These are phyloP conservation scores for Elsinoe batatas DNA, from an alignment of 2,329 filamentous ascomycete genomes.

Conservation along the genomic window DNA sequence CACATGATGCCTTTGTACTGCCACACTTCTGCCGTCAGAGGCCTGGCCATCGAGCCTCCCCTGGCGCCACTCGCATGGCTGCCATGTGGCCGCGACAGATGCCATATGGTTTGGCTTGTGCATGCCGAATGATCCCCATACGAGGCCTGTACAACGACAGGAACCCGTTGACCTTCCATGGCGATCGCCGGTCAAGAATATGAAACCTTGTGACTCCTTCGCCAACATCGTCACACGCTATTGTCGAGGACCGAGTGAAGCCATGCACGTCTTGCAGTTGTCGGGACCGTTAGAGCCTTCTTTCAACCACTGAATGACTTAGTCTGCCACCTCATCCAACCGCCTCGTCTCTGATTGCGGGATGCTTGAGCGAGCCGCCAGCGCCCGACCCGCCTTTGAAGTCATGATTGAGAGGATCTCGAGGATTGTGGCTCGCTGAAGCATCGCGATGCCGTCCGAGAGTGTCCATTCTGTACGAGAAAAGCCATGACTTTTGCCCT, in stretches of 20 bases:
- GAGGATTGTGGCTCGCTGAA: neutral
- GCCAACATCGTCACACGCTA: conserved; percentile 3
- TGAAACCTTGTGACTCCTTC: conserved; percentile 5
- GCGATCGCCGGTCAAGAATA: neutral
- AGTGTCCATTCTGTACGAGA: neutral
- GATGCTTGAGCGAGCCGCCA: neutral
- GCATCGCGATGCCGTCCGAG: neutral
- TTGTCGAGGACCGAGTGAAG: neutral
- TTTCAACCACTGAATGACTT: neutral
- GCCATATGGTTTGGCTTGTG: conserved; percentile 7
- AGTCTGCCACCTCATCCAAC: neutral
- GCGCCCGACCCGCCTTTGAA: neutral
- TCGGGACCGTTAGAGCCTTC: conserved; percentile 10
- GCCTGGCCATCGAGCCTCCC: neutral
- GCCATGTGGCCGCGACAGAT: conserved; percentile 11
- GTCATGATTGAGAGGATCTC: neutral
- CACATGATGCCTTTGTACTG: conserved; percentile 4
- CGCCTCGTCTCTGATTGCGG: conserved; percentile 1
- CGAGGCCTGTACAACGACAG: conserved; percentile 1
- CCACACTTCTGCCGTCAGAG: neutral
- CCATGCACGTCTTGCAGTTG: conserved; percentile 9
- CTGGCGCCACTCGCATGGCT: conserved; percentile 5
- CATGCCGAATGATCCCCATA: neutral
- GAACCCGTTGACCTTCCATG: neutral
- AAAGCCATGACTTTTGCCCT: neutral